Evolutionary conservation across 495 filamentous ascomycete species (phyloP), one percentile per base, ranked within the genome.

Genomic region (Hypoxylon perforatum): DNA sequence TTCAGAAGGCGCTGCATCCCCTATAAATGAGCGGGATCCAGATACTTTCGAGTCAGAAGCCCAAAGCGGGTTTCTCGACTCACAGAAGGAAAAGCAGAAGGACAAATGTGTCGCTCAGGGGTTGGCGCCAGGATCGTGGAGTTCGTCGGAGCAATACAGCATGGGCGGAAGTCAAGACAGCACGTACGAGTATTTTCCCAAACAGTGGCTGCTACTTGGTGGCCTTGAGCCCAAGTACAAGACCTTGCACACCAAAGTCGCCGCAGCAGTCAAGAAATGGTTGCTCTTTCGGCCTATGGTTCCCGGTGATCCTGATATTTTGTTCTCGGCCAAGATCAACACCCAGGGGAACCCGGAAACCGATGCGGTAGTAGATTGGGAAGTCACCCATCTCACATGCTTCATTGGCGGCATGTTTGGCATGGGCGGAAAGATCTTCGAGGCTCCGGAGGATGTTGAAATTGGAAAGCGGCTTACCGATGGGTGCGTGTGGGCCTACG

Each of bases 361-460:
- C 15, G 77, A 76, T 15, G 69, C 80, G 8, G 64, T 60, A 15
- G 78, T 84, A 36, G 75, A 82, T 15, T 86, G 84, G 57, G 90
- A 95, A 64, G 83, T 86, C 3, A 85, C 87, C 8, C 93, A 97
- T 80, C 82, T 97, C 25, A 89, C 89, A 12, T 99, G 95, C 73
- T 99, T 98, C 70, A 82, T 90, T 17, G 95, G 95, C 10, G 95
- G 93, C 50, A 98, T 98, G 95, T 90, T 96, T 58, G 96, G 88
- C 4, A 82, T 99, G 56, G 93, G 91, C 30, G 91, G 93, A 39
- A 94, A 92, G 76, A 82, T 94, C n/a, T 97, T 97, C 63, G 84
- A 86, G 9, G 81, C 88, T n/a, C 82, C 89, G 6, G 84, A 84
- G 18, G 94, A 99, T 74, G 79, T 98, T 44, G 88, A 95, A 39